Conservation (phyloP, 2,329 filamentous ascomycete genomes). For the Sarocladiaceae sp. region DNA sequence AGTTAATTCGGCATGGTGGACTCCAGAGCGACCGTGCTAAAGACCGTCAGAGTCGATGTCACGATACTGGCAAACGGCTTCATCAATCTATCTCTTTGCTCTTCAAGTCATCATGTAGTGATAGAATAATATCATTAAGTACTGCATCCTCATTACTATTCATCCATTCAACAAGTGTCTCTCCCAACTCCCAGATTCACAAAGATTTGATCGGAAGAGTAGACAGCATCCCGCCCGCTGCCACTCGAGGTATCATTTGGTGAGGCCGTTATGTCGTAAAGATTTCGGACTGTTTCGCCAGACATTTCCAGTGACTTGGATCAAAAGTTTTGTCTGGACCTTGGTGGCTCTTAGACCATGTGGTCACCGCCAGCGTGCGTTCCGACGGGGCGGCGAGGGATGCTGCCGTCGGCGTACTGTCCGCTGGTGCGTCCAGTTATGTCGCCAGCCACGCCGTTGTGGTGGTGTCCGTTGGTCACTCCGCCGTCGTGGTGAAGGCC, state of each 20-base stretch:
- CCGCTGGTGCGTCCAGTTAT: background rate
- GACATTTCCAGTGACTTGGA: too few species aligned
- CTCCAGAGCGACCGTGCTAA: too few species aligned
- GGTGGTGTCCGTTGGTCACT: background rate
- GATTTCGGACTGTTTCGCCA: too few species aligned
- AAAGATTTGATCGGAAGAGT: too few species aligned
- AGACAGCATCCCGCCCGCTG: background rate
- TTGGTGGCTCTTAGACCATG: constrained; percentile 1
- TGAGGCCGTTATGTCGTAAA: constrained; percentile 5
- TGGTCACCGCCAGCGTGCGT: constrained; percentile 4
- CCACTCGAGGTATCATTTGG: constrained; percentile 2
- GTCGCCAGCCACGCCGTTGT: background rate
- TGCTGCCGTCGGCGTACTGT: constrained; percentile 3
- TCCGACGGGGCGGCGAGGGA: constrained; percentile 6
- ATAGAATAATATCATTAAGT: too few species aligned
- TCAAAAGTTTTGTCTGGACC: background rate
- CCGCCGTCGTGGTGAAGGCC: background rate
- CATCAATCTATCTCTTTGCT: too few species aligned
- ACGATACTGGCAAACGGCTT: too few species aligned
- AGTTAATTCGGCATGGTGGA: too few species aligned
- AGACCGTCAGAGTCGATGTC: too few species aligned
- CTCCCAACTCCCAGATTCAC: too few species aligned
- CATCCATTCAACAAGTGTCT: background rate
- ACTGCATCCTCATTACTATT: background rate
- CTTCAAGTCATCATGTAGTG: too few species aligned